These are phyloP conservation scores for Annulohypoxylon moriforme DNA, from an alignment of 495 filamentous ascomycete species.

Conservation along the genomic window DNA sequence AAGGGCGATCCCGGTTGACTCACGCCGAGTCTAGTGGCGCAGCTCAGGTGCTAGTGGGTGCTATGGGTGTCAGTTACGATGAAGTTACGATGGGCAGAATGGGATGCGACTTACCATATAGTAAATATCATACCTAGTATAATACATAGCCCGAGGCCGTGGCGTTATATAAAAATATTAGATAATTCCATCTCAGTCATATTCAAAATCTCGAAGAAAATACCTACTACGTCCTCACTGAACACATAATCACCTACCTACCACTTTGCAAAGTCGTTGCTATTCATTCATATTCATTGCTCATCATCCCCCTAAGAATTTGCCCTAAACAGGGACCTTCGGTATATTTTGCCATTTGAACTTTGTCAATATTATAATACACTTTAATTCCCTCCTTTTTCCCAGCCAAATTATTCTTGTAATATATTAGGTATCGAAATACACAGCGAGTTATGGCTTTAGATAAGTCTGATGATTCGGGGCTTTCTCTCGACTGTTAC, in stretches of 20 bases:
- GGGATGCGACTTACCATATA: background rate
- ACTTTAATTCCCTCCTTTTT: background rate
- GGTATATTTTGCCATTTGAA: background rate
- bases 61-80: background rate
- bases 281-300: background rate
- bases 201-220: background rate
- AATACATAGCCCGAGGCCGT: background rate
- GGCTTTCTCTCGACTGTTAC: slow-evolving; percentile 50
- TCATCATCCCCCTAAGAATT: background rate
- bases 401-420: background rate
- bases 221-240: background rate
- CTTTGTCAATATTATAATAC: background rate
- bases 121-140: background rate
- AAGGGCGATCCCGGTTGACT: slow-evolving; percentile 8
- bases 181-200: background rate
- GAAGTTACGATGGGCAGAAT: background rate
- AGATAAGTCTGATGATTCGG: background rate
- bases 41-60: background rate
- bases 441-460: slow-evolving; percentile 35
- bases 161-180: background rate
- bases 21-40: slow-evolving; percentile 23
- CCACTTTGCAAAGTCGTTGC: background rate
- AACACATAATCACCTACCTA: background rate
- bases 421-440: background rate
- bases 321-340: background rate